A percentile compares a stretch with the other conserved stretches of the same genome.
Conservation (phyloP, 192 early-diverging fungal genomes). For the Backusella macrospora region DNA sequence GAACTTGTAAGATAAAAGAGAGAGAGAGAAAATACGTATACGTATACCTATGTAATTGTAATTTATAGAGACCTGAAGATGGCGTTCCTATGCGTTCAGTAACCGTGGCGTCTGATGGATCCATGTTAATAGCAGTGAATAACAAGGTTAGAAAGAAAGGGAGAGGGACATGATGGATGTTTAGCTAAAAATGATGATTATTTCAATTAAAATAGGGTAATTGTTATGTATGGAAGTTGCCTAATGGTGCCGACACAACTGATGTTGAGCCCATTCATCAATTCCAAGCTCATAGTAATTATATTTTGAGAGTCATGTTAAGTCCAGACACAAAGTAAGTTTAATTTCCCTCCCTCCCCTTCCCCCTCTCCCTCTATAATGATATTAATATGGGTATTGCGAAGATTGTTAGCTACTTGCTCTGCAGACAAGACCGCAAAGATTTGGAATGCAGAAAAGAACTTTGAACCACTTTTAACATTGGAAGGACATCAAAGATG, state of each 20-base stretch:
- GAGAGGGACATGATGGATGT: neutral
- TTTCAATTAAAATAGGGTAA: slow-evolving; percentile 43
- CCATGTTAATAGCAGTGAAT: slow-evolving; percentile 80
- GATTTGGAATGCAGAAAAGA: slow-evolving; percentile 71
- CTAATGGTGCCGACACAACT: slow-evolving; percentile 55
- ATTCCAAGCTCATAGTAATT: slow-evolving; percentile 78
- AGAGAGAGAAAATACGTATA: neutral
- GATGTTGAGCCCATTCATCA: slow-evolving; percentile 72
- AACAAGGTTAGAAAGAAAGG: slow-evolving; percentile 63
- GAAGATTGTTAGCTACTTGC: slow-evolving; percentile 76
- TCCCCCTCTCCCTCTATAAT: neutral
- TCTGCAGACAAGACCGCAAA: slow-evolving; percentile 88
- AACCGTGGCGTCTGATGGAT: slow-evolving; percentile 80
- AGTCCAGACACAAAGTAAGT: slow-evolving; percentile 80
- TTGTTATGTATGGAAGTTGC: slow-evolving; percentile 73
- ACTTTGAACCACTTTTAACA: slow-evolving; percentile 72
- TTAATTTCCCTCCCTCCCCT: no score
- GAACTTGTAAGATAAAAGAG: slow-evolving; percentile 47
- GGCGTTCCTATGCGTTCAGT: slow-evolving; percentile 82
- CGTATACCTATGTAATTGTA: neutral
- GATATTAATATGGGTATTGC: neutral
- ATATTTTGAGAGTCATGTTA: slow-evolving; percentile 81
- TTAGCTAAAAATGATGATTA: neutral
- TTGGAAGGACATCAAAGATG: slow-evolving; percentile 83
- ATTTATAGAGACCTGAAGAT: slow-evolving; percentile 64